phyloP scores from a whole-genome alignment of 2,329 filamentous ascomycete genomes.

The Ophiostoma triangulosporum region DNA sequence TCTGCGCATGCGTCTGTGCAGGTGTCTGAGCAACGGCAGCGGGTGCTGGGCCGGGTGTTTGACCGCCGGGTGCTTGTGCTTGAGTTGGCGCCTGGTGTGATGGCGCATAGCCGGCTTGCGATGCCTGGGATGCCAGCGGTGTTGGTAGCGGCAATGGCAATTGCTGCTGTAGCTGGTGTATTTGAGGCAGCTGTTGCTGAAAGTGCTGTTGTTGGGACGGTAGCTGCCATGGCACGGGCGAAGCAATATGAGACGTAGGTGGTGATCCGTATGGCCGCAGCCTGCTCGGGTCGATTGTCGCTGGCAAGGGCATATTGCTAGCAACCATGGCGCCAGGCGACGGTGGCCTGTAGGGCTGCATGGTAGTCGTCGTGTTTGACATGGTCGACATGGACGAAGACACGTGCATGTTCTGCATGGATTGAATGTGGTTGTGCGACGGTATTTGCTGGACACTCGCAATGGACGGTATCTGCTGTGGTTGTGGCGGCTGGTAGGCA shows the following conservation, averaged over 20 bases:
- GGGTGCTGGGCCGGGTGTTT: not conserved
- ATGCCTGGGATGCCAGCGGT: not conserved
- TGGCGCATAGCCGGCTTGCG: not conserved
- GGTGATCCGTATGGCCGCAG: not conserved
- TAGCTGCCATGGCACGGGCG: not conserved
- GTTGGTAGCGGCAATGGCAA: constrained; percentile 1
- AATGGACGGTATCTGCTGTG: not conserved
- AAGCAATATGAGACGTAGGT: not conserved
- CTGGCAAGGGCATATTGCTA: not conserved
- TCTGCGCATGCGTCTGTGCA: not conserved
- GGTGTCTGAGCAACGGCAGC: not conserved
- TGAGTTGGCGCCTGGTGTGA: not conserved
- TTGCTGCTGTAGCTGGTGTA: not conserved
- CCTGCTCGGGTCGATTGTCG: not conserved
- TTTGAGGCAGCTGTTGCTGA: not conserved
- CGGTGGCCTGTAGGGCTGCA: not conserved
- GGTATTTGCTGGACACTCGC: not conserved
- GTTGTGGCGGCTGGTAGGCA: not conserved
- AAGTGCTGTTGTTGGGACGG: not conserved
- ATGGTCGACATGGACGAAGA: not conserved
- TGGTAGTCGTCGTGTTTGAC: not conserved
- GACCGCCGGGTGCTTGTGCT: not conserved
- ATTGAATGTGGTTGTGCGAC: not conserved
- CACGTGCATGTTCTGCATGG: not conserved
- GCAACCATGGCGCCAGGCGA: not conserved